Evolutionary conservation across 768 basidiomycete species (phyloP).

Genomic region (Termitomyces sp.): DNA sequence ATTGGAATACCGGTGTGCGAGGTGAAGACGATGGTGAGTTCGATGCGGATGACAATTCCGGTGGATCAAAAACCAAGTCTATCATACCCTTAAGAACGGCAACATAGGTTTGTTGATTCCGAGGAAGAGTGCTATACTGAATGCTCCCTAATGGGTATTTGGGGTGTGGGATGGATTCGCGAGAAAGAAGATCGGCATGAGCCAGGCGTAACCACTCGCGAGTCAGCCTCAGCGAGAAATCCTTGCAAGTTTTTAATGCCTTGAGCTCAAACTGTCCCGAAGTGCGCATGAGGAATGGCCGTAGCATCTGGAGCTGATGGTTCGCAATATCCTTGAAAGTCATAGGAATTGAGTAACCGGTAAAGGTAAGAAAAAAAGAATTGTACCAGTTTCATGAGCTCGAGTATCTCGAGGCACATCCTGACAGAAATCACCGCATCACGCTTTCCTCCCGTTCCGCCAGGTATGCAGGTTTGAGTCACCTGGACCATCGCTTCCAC

Average conservation of each 20-base stretch:
- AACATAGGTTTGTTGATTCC: conserved; percentile 52
- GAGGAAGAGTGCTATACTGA: conserved; percentile 40
- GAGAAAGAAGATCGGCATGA: conserved; percentile 37
- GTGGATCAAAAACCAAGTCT: conserved; percentile 61
- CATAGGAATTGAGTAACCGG: conserved; percentile 14
- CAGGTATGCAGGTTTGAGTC: conserved; percentile 54
- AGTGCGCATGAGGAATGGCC: conserved; percentile 81
- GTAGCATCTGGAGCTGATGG: conserved; percentile 89
- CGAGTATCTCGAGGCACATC: conserved; percentile 85
- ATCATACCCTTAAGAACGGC: conserved; percentile 54
- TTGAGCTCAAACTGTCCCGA: conserved; percentile 77
- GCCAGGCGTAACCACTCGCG: conserved; percentile 62
- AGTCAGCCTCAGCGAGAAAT: conserved; percentile 47
- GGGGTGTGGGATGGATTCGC: conserved; percentile 39
- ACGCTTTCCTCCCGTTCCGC: conserved; percentile 47
- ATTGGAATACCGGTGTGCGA: conserved; percentile 26
- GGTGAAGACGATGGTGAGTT: conserved; percentile 25
- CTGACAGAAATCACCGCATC: conserved; percentile 72
- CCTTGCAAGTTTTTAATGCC: conserved; percentile 62
- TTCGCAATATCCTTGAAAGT: conserved; percentile 84
- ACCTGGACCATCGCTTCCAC: conserved; percentile 80
- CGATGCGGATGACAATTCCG: conserved; percentile 26
- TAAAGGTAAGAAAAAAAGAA: not conserved
- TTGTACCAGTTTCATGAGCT: conserved; percentile 91
- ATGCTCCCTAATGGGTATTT: conserved; percentile 36